Percentiles rank a stretch among this genome's conserved stretches.
phyloP scores from a whole-genome alignment of 306 rosid genomes.

The Geum urbanum region DNA sequence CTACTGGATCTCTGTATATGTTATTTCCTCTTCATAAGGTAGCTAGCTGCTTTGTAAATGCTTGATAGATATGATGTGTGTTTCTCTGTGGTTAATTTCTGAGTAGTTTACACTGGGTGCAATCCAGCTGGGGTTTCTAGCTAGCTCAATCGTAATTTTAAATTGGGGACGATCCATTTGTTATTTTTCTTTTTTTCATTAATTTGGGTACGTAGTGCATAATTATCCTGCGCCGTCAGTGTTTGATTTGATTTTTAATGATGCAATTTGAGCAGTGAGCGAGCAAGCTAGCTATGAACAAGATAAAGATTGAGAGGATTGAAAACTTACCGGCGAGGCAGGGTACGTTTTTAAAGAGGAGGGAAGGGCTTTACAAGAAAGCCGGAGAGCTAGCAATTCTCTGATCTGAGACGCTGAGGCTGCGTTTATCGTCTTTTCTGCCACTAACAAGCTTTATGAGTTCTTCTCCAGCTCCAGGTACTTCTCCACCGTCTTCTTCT shows the following conservation, averaged over 20 bases:
- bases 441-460: slow-evolving; percentile 39
- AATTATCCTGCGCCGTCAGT: background rate
- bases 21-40: background rate
- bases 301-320: slow-evolving; percentile 40
- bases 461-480: slow-evolving; percentile 33
- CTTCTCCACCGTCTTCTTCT: background rate
- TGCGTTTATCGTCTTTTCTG: slow-evolving; percentile 39
- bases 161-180: background rate
- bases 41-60: background rate
- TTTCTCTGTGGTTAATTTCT: slow-evolving; percentile 1
- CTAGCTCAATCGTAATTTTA: background rate
- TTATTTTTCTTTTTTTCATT: background rate
- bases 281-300: slow-evolving; percentile 19
- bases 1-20: background rate
- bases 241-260: background rate
- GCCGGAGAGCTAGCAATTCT: slow-evolving; percentile 43
- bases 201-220: background rate
- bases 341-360: slow-evolving; percentile 42
- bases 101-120: background rate
- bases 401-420: slow-evolving; percentile 39
- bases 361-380: slow-evolving; percentile 41
- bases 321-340: slow-evolving; percentile 43
- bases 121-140: slow-evolving; percentile 3
- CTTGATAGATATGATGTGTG: slow-evolving; percentile 2
- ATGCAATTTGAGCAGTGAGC: background rate